Conservation (phyloP, 352 stramenopile genomes). For the Plasmopara viticola region DNA sequence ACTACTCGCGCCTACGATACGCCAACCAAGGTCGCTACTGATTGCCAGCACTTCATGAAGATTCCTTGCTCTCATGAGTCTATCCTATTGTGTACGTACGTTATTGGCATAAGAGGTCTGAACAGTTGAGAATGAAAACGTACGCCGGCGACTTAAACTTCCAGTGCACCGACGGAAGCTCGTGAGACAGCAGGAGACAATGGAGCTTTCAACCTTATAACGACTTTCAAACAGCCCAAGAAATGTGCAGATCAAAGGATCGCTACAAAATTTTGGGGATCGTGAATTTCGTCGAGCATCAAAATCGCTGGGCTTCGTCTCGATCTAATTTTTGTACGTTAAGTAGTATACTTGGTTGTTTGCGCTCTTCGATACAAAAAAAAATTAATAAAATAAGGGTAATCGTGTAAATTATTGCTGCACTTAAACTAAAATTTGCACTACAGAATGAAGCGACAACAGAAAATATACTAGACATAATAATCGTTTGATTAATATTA, state of each 20-base stretch:
- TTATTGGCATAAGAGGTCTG: background rate
- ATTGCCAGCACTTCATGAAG: conserved; percentile 63
- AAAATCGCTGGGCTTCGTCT: conserved; percentile 50
- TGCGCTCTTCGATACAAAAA: too few relatives aligned
- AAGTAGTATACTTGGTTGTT: background rate
- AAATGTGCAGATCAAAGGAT: too few relatives aligned
- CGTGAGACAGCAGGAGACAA: conserved; percentile 66
- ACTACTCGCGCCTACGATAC: conserved; percentile 61
- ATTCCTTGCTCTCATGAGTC: conserved; percentile 59
- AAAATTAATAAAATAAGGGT: too few relatives aligned
- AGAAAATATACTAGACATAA: too few relatives aligned
- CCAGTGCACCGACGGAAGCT: conserved; percentile 61
- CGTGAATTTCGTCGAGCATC: conserved; percentile 74
- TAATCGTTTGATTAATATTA: too few relatives aligned
- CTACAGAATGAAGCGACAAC: too few relatives aligned
- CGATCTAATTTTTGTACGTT: background rate
- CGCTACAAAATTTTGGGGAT: conserved; percentile 83
- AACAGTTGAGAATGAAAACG: conserved; percentile 2
- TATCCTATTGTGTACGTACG: conserved; percentile 36
- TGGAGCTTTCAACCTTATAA: conserved; percentile 69
- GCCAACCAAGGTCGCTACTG: conserved; percentile 63
- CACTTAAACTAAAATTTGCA: too few relatives aligned
- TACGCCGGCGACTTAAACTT: conserved; percentile 74
- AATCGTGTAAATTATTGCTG: too few relatives aligned
- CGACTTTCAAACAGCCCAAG: conserved; percentile 53